phyloP scores from a whole-genome alignment of 2,329 filamentous ascomycete genomes.

The Cadophora sp. region DNA sequence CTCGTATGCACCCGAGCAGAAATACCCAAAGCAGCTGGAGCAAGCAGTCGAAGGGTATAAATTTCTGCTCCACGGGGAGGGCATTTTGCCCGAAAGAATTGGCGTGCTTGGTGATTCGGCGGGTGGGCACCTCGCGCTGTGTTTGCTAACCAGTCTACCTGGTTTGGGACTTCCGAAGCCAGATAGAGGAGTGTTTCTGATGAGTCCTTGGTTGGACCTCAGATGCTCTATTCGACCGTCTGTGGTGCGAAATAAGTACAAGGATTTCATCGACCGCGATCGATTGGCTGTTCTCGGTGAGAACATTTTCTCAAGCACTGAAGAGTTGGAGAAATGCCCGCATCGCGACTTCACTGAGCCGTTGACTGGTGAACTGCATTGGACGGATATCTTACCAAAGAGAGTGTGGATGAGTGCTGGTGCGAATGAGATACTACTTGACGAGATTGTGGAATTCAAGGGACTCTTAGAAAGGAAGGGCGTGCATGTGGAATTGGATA shows the following conservation, averaged over 20 bases:
- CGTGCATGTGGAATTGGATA: slow-evolving; percentile 1
- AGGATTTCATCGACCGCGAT: neutral
- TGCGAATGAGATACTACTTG: slow-evolving; percentile 1
- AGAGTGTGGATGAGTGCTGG: slow-evolving; percentile 14
- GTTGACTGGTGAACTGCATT: neutral
- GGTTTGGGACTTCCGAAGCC: neutral
- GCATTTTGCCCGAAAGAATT: neutral
- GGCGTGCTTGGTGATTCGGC: slow-evolving; percentile 10
- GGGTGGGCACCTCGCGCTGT: slow-evolving; percentile 1
- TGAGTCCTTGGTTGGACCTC: slow-evolving; percentile 11
- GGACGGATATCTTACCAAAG: neutral
- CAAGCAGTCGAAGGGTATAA: neutral
- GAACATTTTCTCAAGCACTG: neutral
- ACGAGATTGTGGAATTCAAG: slow-evolving; percentile 7
- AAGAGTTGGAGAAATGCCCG: neutral
- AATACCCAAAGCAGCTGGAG: neutral
- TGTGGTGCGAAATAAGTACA: neutral
- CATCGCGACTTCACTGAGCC: slow-evolving; percentile 2
- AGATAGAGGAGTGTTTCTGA: neutral
- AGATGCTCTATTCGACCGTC: neutral
- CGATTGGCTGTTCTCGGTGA: neutral
- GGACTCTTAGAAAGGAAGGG: neutral
- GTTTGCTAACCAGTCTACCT: neutral
- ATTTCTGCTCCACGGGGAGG: neutral
- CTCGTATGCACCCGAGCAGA: neutral